Percentiles rank a stretch among this genome's conserved stretches.
phyloP scores from a whole-genome alignment of 305 asterid genomes.

The Andrographis paniculata region DNA sequence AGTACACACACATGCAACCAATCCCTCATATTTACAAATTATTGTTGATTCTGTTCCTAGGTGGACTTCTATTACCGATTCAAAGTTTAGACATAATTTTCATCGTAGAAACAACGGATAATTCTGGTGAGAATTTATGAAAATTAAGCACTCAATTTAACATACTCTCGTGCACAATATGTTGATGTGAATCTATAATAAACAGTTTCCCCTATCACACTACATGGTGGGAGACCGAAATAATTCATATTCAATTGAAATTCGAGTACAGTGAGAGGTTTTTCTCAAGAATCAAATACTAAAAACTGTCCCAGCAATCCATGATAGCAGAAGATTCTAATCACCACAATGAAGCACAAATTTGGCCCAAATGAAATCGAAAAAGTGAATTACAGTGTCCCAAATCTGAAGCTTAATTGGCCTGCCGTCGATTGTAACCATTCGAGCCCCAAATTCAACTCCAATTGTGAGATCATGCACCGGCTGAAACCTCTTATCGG shows the following conservation, averaged over 20 bases:
- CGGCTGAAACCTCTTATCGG: conserved; percentile 89
- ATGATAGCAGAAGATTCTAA: not conserved
- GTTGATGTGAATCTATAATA: too few relatives aligned
- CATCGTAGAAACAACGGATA: not conserved
- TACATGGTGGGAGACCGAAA: not conserved
- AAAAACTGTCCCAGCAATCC: not conserved
- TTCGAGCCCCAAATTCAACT: conserved; percentile 84
- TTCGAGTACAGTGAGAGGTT: not conserved
- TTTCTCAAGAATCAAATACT: conserved; percentile 6
- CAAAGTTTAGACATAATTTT: not conserved
- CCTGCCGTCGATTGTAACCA: conserved; percentile 62
- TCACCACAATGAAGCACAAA: not conserved
- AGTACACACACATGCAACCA: not conserved
- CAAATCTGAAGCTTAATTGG: conserved; percentile 87
- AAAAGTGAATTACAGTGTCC: conserved; percentile 52
- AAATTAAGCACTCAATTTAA: too few relatives aligned
- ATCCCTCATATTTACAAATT: too few relatives aligned
- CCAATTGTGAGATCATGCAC: conserved; percentile 90
- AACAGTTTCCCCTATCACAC: too few relatives aligned
- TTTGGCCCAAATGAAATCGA: not conserved
- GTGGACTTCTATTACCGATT: not conserved
- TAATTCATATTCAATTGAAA: not conserved
- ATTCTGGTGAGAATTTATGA: too few relatives aligned
- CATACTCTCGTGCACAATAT: too few relatives aligned
- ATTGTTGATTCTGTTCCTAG: too few relatives aligned